Evolutionary conservation across 2,329 filamentous ascomycete species (phyloP).

Genomic region (Aspergillus intermedius): DNA sequence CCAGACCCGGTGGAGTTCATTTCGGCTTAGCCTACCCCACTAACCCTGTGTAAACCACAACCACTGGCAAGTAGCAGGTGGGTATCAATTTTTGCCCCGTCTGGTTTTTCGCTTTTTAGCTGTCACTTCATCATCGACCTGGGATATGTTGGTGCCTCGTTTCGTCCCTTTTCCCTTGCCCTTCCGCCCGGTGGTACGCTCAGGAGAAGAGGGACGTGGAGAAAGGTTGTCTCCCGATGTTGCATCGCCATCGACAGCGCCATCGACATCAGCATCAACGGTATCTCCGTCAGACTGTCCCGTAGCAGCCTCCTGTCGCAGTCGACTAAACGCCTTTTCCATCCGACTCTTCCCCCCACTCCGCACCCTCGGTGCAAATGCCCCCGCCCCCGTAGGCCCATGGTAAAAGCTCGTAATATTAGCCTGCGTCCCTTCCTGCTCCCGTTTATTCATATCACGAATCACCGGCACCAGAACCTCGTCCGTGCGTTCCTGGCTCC

Average conservation of each 20-base stretch:
- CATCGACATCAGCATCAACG: constrained; percentile 13
- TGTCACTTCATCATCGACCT: constrained; percentile 8
- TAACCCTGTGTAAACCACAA: constrained; percentile 1
- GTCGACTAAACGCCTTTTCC: constrained; percentile 64
- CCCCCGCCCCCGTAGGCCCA: constrained; percentile 53
- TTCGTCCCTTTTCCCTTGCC: constrained; percentile 13
- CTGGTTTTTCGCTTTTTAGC: constrained; percentile 23
- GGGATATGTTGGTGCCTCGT: constrained; percentile 4
- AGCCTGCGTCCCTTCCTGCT: constrained; percentile 83
- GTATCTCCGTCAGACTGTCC: constrained; percentile 10
- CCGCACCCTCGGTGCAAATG: constrained; percentile 64
- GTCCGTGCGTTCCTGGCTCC: constrained; percentile 85
- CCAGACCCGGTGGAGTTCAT: too few species aligned
- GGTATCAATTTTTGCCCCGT: constrained; percentile 4
- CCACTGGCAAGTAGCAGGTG: not conserved
- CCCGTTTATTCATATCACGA: constrained; percentile 84
- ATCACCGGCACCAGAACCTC: constrained; percentile 95
- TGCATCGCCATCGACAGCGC: constrained; percentile 8
- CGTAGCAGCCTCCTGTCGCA: constrained; percentile 51
- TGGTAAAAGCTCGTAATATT: constrained; percentile 94
- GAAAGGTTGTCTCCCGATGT: constrained; percentile 1
- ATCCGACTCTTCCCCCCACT: constrained; percentile 62
- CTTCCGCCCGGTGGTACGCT: constrained; percentile 3
- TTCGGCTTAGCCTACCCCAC: not conserved
- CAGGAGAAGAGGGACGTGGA: not conserved